Evolutionary conservation across 257 asterid species (phyloP).

Genomic region (Solanum acaule): DNA sequence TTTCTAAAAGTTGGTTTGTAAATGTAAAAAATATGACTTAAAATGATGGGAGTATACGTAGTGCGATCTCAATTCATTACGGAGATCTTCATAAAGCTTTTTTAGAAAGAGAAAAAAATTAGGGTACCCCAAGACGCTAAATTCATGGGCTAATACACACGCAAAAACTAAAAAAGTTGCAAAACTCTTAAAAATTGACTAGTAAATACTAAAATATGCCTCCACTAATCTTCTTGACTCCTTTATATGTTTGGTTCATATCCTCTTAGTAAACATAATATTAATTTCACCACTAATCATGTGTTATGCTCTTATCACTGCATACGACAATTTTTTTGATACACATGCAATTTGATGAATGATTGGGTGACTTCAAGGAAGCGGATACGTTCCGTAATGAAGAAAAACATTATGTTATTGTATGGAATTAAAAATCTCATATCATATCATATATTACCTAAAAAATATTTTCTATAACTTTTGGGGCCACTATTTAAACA

Average conservation of each 20-base stretch:
- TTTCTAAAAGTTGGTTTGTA: no score
- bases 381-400: background rate
- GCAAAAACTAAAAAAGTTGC: fast-evolving
- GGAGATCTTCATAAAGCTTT: no score
- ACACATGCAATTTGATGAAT: background rate
- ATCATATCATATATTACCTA: background rate
- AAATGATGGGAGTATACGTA: no score
- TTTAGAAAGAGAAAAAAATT: no score
- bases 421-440: background rate
- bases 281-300: background rate
- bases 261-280: background rate
- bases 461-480: background rate
- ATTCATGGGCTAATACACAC: background rate
- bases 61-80: no score
- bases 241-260: background rate
- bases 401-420: background rate
- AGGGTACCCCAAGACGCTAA: no score
- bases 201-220: background rate
- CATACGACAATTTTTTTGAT: background rate
- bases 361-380: background rate
- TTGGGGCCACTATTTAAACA: background rate
- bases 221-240: background rate
- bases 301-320: background rate
- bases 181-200: fast-evolving
- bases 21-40: no score